Percentiles rank a stretch among this genome's conserved stretches.
These are phyloP conservation scores for Populus pruinosa DNA, from an alignment of 345 rosid genomes.

Conservation along the genomic window DNA sequence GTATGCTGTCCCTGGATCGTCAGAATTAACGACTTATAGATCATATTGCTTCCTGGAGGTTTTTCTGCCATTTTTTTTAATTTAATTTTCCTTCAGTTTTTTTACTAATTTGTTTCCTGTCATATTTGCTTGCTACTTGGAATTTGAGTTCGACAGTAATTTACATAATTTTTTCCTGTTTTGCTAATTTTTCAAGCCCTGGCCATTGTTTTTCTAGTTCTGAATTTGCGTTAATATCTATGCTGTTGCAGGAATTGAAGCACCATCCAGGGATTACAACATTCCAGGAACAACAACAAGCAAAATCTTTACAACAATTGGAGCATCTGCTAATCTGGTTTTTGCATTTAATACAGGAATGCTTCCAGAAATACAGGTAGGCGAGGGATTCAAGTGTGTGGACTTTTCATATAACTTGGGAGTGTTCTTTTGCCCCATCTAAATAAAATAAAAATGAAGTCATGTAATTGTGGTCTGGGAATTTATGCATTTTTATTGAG, in stretches of 20 bases:
- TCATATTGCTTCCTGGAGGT: neutral
- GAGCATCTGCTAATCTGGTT: slow-evolving; percentile 79
- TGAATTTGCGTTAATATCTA: neutral
- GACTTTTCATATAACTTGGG: neutral
- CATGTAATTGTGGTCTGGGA: neutral
- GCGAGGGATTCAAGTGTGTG: neutral
- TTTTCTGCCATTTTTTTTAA: neutral
- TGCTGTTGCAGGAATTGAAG: slow-evolving; percentile 44
- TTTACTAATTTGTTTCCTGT: neutral
- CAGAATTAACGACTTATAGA: neutral
- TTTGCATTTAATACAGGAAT: slow-evolving; percentile 95
- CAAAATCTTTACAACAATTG: slow-evolving; percentile 64
- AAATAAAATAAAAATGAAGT: neutral
- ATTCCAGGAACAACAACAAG: slow-evolving; percentile 42
- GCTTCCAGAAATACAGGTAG: slow-evolving; percentile 92
- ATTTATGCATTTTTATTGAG: neutral
- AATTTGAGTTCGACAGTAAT: neutral
- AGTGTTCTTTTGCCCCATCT: too few relatives aligned
- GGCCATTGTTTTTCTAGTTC: neutral
- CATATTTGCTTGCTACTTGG: neutral
- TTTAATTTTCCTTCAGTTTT: neutral
- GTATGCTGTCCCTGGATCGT: neutral
- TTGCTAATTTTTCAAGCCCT: neutral
- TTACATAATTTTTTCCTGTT: neutral
- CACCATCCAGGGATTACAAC: slow-evolving; percentile 75